Percentiles rank a stretch among this genome's conserved stretches.
Evolutionary conservation across 345 rosid genomes (phyloP).

Genomic region (Hypericum androsaemum): DNA sequence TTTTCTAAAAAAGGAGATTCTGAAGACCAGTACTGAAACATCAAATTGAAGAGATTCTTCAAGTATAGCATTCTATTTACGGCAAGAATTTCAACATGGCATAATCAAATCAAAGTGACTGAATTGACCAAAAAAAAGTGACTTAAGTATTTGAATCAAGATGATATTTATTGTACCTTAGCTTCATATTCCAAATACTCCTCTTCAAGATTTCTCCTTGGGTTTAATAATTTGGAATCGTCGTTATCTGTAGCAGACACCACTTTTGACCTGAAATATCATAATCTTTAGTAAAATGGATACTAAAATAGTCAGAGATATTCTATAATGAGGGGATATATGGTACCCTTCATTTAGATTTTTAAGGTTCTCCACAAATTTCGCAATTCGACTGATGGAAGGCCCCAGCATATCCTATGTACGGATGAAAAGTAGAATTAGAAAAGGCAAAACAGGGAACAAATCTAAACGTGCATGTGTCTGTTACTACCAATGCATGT

Average conservation of each 20-base stretch:
- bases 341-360: constrained; percentile 56
- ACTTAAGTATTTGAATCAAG: background rate
- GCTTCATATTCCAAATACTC: constrained; percentile 86
- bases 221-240: constrained; percentile 44
- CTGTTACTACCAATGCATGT: no score
- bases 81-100: no score
- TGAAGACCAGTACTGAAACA: no score
- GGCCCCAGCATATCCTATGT: constrained; percentile 76
- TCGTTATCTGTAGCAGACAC: constrained; percentile 33
- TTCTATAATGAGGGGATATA: constrained; percentile 2
- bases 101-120: no score
- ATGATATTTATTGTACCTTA: constrained; percentile 40
- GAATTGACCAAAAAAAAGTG: no score
- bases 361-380: constrained; percentile 84
- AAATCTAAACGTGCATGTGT: background rate
- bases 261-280: constrained; percentile 45
- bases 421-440: constrained; percentile 9
- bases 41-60: no score
- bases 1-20: no score
- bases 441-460: background rate
- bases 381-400: constrained; percentile 51
- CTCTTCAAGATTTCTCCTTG: constrained; percentile 77
- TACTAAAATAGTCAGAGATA: constrained; percentile 8
- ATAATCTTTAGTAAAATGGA: constrained; percentile 15
- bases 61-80: no score